phyloP scores from a whole-genome alignment of 2,329 filamentous ascomycete genomes.

The Neurospora crassa region DNA sequence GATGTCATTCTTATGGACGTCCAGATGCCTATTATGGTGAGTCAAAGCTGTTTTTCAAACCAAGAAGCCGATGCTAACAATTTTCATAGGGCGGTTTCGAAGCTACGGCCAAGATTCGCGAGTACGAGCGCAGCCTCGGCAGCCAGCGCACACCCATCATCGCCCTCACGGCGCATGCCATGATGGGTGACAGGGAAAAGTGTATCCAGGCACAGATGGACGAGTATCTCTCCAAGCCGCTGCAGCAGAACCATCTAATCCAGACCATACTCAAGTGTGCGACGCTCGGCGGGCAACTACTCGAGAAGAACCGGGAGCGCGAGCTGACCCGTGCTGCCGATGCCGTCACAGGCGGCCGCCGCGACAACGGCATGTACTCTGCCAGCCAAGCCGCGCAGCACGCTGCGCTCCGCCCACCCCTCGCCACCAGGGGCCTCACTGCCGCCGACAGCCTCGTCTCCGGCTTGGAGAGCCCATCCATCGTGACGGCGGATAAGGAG shows the following conservation, averaged over 20 bases:
- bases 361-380: constrained; percentile 19
- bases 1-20: constrained; percentile 99
- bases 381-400: constrained; percentile 22
- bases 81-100: constrained; percentile 77
- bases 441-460: constrained; percentile 50
- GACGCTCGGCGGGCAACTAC: constrained; percentile 73
- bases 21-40: constrained; percentile 98
- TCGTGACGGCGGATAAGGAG: constrained; percentile 49
- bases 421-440: constrained; percentile 56
- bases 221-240: constrained; percentile 91
- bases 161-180: constrained; percentile 91
- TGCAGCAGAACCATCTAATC: constrained; percentile 95
- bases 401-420: constrained; percentile 39
- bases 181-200: constrained; percentile 96
- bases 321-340: constrained; percentile 44
- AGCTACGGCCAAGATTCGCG: constrained; percentile 89
- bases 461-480: constrained; percentile 52
- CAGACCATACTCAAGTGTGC: constrained; percentile 97
- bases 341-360: constrained; percentile 33
- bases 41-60: constrained; percentile 16
- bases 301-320: constrained; percentile 64
- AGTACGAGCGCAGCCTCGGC: constrained; percentile 78
- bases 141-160: constrained; percentile 88
- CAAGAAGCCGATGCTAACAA: constrained; percentile 25
- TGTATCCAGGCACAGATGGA: constrained; percentile 99